A percentile compares a stretch with the other conserved stretches of the same genome.
These are phyloP conservation scores for Phytophthora cactorum DNA, from an alignment of 352 stramenopile genomes.

Conservation along the genomic window DNA sequence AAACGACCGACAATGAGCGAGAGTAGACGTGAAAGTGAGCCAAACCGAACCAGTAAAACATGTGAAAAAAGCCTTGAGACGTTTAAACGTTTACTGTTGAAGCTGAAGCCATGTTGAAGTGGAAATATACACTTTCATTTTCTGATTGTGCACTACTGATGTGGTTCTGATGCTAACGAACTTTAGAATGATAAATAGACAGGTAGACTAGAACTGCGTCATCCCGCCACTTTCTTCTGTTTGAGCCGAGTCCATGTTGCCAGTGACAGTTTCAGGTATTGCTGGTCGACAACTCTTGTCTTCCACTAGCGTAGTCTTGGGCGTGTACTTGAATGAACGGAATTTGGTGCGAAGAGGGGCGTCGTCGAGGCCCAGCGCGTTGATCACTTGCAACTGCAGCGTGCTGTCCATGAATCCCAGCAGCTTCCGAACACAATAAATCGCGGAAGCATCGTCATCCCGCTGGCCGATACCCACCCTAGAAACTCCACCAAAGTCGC, in stretches of 20 bases:
- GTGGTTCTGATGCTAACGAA: slow-evolving; percentile 2
- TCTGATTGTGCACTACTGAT: background rate
- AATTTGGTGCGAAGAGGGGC: slow-evolving; percentile 63
- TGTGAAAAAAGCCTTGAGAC: slow-evolving; percentile 28
- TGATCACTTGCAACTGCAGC: slow-evolving; percentile 54
- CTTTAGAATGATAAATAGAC: slow-evolving; percentile 37
- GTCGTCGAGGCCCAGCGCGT: slow-evolving; percentile 49
- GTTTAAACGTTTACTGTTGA: background rate
- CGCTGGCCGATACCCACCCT: slow-evolving; percentile 22
- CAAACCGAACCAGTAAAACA: slow-evolving; percentile 22
- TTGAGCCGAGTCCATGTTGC: slow-evolving; percentile 2
- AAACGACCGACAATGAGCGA: background rate
- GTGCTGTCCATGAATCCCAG: slow-evolving; percentile 66
- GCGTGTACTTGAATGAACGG: slow-evolving; percentile 58
- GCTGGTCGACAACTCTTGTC: slow-evolving; percentile 16
- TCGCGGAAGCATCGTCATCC: slow-evolving; percentile 29
- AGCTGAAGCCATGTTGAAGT: slow-evolving; percentile 1
- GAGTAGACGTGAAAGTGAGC: slow-evolving; percentile 3
- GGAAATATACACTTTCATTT: slow-evolving; percentile 9
- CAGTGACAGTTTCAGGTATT: background rate
- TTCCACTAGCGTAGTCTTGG: slow-evolving; percentile 39
- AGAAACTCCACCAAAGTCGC: slow-evolving; percentile 53
- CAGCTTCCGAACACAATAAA: slow-evolving; percentile 78
- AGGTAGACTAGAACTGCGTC: slow-evolving; percentile 27
- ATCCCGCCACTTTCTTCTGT: slow-evolving; percentile 22